Base-by-base conservation (phyloP, 176 grass and related monocot species). In the Eleusine coracana region DNA sequence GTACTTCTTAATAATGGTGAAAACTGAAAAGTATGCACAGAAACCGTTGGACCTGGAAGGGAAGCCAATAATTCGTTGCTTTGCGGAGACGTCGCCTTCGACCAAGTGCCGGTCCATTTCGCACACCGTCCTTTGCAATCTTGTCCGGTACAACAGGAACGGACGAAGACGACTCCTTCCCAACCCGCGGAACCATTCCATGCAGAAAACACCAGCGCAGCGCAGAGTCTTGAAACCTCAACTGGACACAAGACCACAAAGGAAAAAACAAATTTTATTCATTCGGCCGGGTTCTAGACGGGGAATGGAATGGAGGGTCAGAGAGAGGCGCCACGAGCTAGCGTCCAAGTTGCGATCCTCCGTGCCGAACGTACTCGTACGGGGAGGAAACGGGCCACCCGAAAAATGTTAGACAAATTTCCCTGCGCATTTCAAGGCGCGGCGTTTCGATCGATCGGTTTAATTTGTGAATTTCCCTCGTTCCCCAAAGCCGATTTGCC, bases 311-410 rank as follows among this genome's bases (percentile, higher is more conserved):
- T 56, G 63, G 49, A 51, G 29, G 1, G 28, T 6, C 63, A 6
- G 72, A 11, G 27, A 55, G 71, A 56, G 7, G 50, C 41, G 17
- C 71, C 79, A 68, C 11, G 36, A 17, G 85, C 54, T 70, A 87
- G 17, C 14, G 21, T 76, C 72, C 79, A 77, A 28, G 9, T 27
- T 20, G 0, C 16, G 0, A 18, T 27, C 60, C 68, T 1, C 44
- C 27, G 29, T 42, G 42, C 3, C n/a, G 13, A 42, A 40, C 25
- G 0, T 34, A 34, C 31, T 34, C 15, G 64, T 66, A n/a, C 42
- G 48, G 37, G 49, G 12, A 36, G 48, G 62, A 34, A 73, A 8
- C 1, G 45, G 46, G 37, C 18, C 11, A 27, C 20, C 29, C 20
- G 2, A 7, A 50, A 50, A n/a, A 63, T 25, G 15, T 15, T 36